Evolutionary conservation across 306 rosid species (phyloP).

Genomic region (Gleditsia sinensis): DNA sequence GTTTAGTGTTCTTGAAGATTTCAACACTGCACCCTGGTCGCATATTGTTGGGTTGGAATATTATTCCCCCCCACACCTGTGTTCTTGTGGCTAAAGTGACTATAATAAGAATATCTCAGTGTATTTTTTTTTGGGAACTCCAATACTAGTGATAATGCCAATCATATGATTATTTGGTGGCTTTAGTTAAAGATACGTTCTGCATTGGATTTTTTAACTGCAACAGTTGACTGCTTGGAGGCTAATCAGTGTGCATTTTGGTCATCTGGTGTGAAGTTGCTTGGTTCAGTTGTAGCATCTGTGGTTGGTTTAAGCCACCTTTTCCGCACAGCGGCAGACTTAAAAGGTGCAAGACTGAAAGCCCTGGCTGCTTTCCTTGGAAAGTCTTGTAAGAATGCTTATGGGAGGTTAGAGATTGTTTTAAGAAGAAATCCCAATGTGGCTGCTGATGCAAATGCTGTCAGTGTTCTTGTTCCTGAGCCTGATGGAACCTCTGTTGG

Average conservation of each 20-base stretch:
- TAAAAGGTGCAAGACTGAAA: slow-evolving; percentile 59
- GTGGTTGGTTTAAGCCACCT: slow-evolving; percentile 84
- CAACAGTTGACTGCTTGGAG: slow-evolving; percentile 30
- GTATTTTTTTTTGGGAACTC: slow-evolving; percentile 13
- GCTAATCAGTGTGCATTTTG: slow-evolving; percentile 40
- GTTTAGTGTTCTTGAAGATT: slow-evolving; percentile 16
- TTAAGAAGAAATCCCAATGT: slow-evolving; percentile 63
- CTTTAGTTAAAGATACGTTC: slow-evolving; percentile 22
- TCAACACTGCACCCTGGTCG: slow-evolving; percentile 13
- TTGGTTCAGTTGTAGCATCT: slow-evolving; percentile 69
- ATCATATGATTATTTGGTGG: slow-evolving; percentile 21
- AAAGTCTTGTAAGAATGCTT: slow-evolving; percentile 46
- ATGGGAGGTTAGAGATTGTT: slow-evolving; percentile 49
- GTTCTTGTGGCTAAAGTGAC: slow-evolving; percentile 5
- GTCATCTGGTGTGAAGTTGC: slow-evolving; percentile 44
- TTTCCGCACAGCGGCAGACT: slow-evolving; percentile 59
- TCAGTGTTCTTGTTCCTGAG: slow-evolving; percentile 64
- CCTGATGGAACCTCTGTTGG: slow-evolving; percentile 47
- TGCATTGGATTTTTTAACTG: slow-evolving; percentile 26
- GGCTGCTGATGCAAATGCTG: slow-evolving; percentile 75
- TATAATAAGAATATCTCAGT: background rate
- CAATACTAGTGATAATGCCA: slow-evolving; percentile 6
- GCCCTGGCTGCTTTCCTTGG: slow-evolving; percentile 62
- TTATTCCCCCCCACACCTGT: background rate
- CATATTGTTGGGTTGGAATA: slow-evolving; percentile 23